Evolutionary conservation across 352 stramenopile species (phyloP).

Genomic region (Phytophthora idaei): DNA sequence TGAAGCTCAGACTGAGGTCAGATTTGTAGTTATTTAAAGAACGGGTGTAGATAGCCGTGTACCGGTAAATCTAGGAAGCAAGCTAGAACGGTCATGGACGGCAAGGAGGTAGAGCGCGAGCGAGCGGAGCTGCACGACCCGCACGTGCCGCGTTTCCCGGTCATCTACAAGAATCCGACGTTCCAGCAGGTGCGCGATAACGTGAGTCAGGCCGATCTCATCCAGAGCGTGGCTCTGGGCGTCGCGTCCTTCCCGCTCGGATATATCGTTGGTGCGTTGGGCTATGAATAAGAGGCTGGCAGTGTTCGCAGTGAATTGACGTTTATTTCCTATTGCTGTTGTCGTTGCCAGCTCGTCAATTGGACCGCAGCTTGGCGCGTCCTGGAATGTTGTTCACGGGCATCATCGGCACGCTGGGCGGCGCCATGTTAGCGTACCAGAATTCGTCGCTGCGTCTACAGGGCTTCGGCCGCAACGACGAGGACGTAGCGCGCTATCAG

Average conservation of each 20-base stretch:
- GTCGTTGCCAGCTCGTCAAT: constrained; percentile 49
- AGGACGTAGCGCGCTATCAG: constrained; percentile 65
- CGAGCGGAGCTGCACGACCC: constrained; percentile 60
- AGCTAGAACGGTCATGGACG: constrained; percentile 14
- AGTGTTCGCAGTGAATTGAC: neutral
- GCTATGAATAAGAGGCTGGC: neutral
- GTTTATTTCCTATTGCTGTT: constrained; percentile 5
- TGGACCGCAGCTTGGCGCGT: constrained; percentile 64
- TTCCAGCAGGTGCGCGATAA: constrained; percentile 65
- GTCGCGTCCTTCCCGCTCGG: constrained; percentile 66
- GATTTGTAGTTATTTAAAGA: neutral
- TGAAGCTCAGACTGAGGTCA: neutral
- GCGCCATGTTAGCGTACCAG: constrained; percentile 72
- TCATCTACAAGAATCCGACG: constrained; percentile 69
- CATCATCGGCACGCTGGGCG: constrained; percentile 63
- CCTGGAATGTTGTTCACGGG: constrained; percentile 81
- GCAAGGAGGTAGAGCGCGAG: constrained; percentile 38
- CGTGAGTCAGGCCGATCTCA: constrained; percentile 50
- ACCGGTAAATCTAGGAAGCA: neutral
- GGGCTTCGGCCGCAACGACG: constrained; percentile 77
- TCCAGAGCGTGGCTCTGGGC: constrained; percentile 51
- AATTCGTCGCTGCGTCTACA: constrained; percentile 82
- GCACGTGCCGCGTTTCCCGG: constrained; percentile 66
- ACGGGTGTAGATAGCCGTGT: neutral
- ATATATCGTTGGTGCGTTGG: constrained; percentile 69